phyloP scores from a whole-genome alignment of 768 basidiomycete genomes.

The Basidioascus undulatus region DNA sequence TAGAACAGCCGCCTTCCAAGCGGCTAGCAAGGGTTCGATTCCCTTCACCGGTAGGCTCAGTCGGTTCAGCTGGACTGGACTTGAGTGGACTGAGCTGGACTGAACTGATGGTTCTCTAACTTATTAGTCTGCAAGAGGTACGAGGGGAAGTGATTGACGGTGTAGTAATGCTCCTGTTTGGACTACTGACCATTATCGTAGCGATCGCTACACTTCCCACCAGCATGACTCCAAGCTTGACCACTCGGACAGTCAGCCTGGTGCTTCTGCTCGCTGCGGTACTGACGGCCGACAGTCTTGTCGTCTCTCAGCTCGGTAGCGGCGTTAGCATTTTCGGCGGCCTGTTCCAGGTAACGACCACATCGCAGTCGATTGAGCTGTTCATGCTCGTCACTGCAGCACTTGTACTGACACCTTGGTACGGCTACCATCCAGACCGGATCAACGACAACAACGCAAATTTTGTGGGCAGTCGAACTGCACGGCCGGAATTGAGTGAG shows the following conservation, averaged over 20 bases:
- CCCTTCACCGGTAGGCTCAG: slow-evolving; percentile 6
- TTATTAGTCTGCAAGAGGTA: not conserved
- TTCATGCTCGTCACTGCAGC: slow-evolving; percentile 9
- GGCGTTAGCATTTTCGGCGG: slow-evolving; percentile 12
- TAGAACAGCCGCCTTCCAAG: slow-evolving; percentile 10
- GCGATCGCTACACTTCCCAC: slow-evolving; percentile 5
- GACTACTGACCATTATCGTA: slow-evolving; percentile 11
- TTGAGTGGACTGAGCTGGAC: not conserved
- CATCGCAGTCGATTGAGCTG: slow-evolving; percentile 10
- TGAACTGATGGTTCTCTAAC: slow-evolving; percentile 3
- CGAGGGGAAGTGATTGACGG: slow-evolving; percentile 3
- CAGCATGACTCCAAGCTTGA: slow-evolving; percentile 7
- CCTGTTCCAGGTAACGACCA: slow-evolving; percentile 10
- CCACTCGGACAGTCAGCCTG: slow-evolving; percentile 9
- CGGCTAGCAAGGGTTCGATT: slow-evolving; percentile 9
- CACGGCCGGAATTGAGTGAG: slow-evolving; percentile 4
- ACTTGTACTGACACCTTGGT: slow-evolving; percentile 10
- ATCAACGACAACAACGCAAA: slow-evolving; percentile 5
- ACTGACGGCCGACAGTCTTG: slow-evolving; percentile 6
- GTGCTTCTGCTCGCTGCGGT: slow-evolving; percentile 7
- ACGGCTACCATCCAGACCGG: slow-evolving; percentile 1
- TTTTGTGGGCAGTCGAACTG: slow-evolving; percentile 4
- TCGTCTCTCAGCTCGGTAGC: slow-evolving; percentile 10
- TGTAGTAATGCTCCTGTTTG: slow-evolving; percentile 8
- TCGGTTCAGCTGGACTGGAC: not conserved